These are phyloP conservation scores for Nemania sp. DNA, from an alignment of 2,329 filamentous ascomycete genomes.

Conservation along the genomic window DNA sequence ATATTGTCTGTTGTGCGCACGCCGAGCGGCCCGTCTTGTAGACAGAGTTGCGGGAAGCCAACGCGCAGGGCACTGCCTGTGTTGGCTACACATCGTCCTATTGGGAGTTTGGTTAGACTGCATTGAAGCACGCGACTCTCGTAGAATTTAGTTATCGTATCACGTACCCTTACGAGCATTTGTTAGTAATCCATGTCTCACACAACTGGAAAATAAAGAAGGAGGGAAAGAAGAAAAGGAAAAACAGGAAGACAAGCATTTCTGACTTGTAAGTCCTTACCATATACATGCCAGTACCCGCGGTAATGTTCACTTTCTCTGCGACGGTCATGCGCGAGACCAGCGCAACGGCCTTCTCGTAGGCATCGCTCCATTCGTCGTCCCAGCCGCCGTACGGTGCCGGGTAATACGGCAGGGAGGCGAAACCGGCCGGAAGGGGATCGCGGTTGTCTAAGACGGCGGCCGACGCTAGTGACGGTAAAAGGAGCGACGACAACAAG, in stretches of 20 bases:
- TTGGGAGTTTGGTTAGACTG: constrained; percentile 26
- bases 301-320: constrained; percentile 83
- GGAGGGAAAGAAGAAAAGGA: not conserved
- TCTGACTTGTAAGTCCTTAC: constrained; percentile 55
- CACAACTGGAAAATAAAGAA: not conserved
- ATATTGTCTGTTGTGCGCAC: constrained; percentile 79
- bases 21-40: constrained; percentile 78
- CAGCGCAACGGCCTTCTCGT: constrained; percentile 74
- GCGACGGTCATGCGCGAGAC: constrained; percentile 82
- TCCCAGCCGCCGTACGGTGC: constrained; percentile 79
- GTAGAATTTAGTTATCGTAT: not conserved
- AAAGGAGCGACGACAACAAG: constrained; percentile 40
- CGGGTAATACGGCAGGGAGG: constrained; percentile 75
- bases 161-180: constrained; percentile 44
- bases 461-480: constrained; percentile 38
- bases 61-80: constrained; percentile 77
- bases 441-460: constrained; percentile 42
- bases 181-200: constrained; percentile 9
- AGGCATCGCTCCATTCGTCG: constrained; percentile 75
- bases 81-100: constrained; percentile 78
- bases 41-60: constrained; percentile 77
- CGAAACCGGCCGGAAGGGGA: constrained; percentile 53
- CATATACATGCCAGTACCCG: constrained; percentile 79
- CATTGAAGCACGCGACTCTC: not conserved
- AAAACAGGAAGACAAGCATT: not conserved